These are phyloP conservation scores for Hortiboletus campestris DNA, from an alignment of 768 basidiomycete genomes.

Conservation along the genomic window DNA sequence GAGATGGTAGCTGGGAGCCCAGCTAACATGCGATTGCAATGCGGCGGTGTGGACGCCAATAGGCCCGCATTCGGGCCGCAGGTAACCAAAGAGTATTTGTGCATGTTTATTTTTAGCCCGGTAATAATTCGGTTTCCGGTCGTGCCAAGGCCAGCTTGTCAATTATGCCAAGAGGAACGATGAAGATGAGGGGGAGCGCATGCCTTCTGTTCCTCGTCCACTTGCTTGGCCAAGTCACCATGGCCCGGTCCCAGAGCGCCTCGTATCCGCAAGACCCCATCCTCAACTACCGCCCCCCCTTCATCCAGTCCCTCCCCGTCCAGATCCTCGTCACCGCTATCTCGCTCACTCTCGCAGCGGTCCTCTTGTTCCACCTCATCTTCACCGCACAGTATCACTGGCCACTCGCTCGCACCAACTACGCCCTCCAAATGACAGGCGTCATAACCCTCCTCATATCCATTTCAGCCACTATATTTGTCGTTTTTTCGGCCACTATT, in stretches of 20 bases:
- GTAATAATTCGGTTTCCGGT: no score
- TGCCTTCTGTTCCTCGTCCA: slow-evolving; percentile 5
- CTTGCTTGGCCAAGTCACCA: slow-evolving; percentile 14
- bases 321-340: slow-evolving; percentile 68
- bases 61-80: no score
- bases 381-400: slow-evolving; percentile 97
- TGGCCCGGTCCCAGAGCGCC: slow-evolving; percentile 16
- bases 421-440: slow-evolving; percentile 81
- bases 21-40: no score
- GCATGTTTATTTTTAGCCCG: no score
- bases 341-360: slow-evolving; percentile 76
- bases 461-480: slow-evolving; percentile 71
- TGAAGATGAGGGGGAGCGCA: not conserved
- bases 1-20: not conserved
- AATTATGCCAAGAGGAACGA: not conserved
- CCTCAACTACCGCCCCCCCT: slow-evolving; percentile 71
- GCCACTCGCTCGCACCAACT: slow-evolving; percentile 92
- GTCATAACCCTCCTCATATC: slow-evolving; percentile 78
- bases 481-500: slow-evolving; percentile 61
- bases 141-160: no score
- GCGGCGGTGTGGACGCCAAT: no score
- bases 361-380: slow-evolving; percentile 87
- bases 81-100: no score
- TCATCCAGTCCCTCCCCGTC: slow-evolving; percentile 85
- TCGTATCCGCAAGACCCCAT: slow-evolving; percentile 60